Base-by-base conservation (phyloP, 257 asterid genomes). In the Lycium barbarum region DNA sequence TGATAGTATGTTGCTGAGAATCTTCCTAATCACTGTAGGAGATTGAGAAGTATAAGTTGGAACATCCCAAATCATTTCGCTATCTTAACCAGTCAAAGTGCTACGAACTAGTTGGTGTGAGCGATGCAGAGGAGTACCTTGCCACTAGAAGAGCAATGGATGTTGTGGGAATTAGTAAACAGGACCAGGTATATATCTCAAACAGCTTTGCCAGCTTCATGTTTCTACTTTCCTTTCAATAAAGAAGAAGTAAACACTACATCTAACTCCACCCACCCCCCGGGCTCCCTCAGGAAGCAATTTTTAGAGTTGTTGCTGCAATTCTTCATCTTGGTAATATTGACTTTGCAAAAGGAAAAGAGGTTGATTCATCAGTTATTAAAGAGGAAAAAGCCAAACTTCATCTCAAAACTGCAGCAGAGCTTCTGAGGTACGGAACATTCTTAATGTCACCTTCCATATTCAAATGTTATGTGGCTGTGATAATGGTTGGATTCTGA, bases 141-240 rank as follows among this genome's bases (percentile, higher is more conserved):
- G 98, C 98, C 79, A 96, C 99, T 54, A 93, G 97, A 87, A 90
- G 98, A 88, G 99, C 99, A 74, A 94, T 96, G 99, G 98, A 96
- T 87, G 87, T 96, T 85, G 99, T 96, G 67, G 99, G 99, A 89
- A 93, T 96, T 54, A 92, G 98, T 87, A 88, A 93, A 91, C 66
- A 87, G n/a, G 98, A 96, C 83, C 99, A 96, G 97, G 99, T 91
- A 87, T 63, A 83, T 83, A 83, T 80, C 71, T 82, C 35, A 81
- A 70, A 62, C 18, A 67, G 61, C 38, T 73, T 58, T 14, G 38
- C 70, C 57, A 36, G 83, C 86, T 26, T 76, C 47, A 63, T 58
- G 73, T 55, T 80, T 51, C 83, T 68, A 82, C n/a, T 45, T 83
- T 6, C 66, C 20, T 83, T 68, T 67, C 38, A 55, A n/a, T 20